Evolutionary conservation across 805 yeast genomes (phyloP), one percentile per base, ranked within the genome.

Genomic region (Tetrapisispora pingtungensis): DNA sequence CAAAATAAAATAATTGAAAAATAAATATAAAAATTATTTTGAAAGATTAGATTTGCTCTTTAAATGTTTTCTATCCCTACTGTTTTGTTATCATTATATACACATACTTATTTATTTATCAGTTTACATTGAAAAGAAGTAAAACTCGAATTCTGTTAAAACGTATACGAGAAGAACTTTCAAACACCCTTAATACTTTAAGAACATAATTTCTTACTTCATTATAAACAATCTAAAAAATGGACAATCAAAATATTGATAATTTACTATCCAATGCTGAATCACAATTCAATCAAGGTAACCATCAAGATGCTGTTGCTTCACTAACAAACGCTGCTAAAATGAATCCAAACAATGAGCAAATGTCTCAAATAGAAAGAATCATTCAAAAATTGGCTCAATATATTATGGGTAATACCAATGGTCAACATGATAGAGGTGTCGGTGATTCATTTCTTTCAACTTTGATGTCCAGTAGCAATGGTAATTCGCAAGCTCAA

Each of bases 281-380:
- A 38, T 19, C 33, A 3, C 46, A 49, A 30, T 51, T 53, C 12
- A 42, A 51, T 8, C 48, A 53, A 22, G 61, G 59, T 7, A 49
- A 53, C 10, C 59, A 55, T 41, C 52, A 45, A 10, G 59, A 58
- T 34, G 64, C 64, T 5, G 56, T 59, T 14, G 55, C 54, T 15
- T 49, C 50, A 22, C 42, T 59, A 18, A 56, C 64, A 17, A 40
- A 48, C 17, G 64, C 64, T 26, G 56, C 59, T 12, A 42, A 46
- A 15, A 48, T 54, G 6, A 46, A 57, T 33, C 62, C 62, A 8
- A 46, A 47, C 33, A 51, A 48, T 7, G 42, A 49, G 6, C 57
- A 59, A 28, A 48, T 46, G 49, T 48, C 54, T 1, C 43, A 37
- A 13, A 58, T 59, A 37, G 64, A 59, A 43, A 40, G 47, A 6